These are phyloP conservation scores for Phytophthora citricola DNA, from an alignment of 352 stramenopile genomes.

Conservation along the genomic window DNA sequence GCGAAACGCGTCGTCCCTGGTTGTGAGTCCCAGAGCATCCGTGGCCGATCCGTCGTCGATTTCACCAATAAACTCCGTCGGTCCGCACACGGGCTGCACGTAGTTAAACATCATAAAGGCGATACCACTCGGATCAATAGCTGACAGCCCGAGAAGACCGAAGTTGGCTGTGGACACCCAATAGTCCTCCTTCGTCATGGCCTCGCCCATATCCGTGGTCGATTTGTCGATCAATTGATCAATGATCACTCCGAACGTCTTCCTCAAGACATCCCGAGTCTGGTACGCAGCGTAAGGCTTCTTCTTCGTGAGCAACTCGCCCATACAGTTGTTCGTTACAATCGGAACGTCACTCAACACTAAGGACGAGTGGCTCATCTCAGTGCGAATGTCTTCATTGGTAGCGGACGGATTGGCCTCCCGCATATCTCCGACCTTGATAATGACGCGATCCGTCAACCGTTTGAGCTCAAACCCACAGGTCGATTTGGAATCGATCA, in stretches of 20 bases:
- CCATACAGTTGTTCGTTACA: slow-evolving; percentile 53
- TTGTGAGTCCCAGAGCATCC: slow-evolving; percentile 50
- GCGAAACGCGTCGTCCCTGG: slow-evolving; percentile 50
- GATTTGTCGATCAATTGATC: slow-evolving; percentile 58
- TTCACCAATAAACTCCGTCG: slow-evolving; percentile 58
- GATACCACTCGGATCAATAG: slow-evolving; percentile 59
- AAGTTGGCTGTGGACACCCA: slow-evolving; percentile 46
- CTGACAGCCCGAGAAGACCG: slow-evolving; percentile 28
- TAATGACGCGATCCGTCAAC: slow-evolving; percentile 54
- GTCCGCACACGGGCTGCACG: slow-evolving; percentile 66
- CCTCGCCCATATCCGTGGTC: slow-evolving; percentile 46
- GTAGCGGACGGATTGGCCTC: slow-evolving; percentile 22
- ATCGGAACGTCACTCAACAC: slow-evolving; percentile 55
- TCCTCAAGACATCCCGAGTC: slow-evolving; percentile 57
- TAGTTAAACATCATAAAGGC: slow-evolving; percentile 54
- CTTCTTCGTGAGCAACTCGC: slow-evolving; percentile 37
- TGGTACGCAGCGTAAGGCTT: slow-evolving; percentile 44
- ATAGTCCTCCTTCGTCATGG: slow-evolving; percentile 44
- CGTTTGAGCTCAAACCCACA: slow-evolving; percentile 57
- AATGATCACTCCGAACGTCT: slow-evolving; percentile 62
- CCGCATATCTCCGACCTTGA: slow-evolving; percentile 50
- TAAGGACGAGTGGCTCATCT: slow-evolving; percentile 48
- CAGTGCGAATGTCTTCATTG: slow-evolving; percentile 49
- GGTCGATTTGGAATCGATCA: slow-evolving; percentile 45
- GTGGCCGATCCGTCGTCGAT: slow-evolving; percentile 56